Conservation (phyloP, 1,284 basidiomycete genomes). For the Fomitopsis palustris region DNA sequence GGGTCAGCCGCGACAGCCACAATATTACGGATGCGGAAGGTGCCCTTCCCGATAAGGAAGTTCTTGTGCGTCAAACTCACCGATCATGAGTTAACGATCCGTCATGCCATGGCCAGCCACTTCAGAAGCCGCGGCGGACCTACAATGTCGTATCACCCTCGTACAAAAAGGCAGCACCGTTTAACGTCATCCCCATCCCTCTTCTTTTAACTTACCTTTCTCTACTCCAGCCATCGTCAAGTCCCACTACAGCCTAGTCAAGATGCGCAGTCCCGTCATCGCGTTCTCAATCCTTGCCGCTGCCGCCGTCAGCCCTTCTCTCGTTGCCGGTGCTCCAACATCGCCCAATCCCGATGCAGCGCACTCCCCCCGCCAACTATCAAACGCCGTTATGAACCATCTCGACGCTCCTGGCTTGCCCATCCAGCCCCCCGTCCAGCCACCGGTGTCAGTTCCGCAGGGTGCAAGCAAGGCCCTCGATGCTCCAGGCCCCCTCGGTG, state of each 20-base stretch:
- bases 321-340: constrained; percentile 26
- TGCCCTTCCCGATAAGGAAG: constrained; percentile 7
- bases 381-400: background rate
- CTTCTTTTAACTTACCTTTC: constrained; percentile 6
- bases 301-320: constrained; percentile 28
- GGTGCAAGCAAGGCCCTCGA: background rate
- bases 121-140: constrained; percentile 11
- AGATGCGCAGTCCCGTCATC: constrained; percentile 13
- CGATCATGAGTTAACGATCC: constrained; percentile 7
- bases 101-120: constrained; percentile 5
- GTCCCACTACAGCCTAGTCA: constrained; percentile 7
- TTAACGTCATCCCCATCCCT: background rate
- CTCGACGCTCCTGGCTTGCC: background rate
- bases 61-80: constrained; percentile 2
- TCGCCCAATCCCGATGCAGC: constrained; percentile 18
- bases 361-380: constrained; percentile 2
- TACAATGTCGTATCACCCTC: background rate
- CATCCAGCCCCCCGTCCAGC: background rate
- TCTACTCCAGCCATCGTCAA: constrained; percentile 8
- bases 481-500: background rate
- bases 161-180: background rate
- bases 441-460: background rate
- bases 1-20: no score
- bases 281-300: constrained; percentile 25
- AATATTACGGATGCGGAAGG: constrained; percentile 1